Evolutionary conservation across 2,329 filamentous ascomycete genomes (phyloP).

Genomic region (Madurella mycetomatis): DNA sequence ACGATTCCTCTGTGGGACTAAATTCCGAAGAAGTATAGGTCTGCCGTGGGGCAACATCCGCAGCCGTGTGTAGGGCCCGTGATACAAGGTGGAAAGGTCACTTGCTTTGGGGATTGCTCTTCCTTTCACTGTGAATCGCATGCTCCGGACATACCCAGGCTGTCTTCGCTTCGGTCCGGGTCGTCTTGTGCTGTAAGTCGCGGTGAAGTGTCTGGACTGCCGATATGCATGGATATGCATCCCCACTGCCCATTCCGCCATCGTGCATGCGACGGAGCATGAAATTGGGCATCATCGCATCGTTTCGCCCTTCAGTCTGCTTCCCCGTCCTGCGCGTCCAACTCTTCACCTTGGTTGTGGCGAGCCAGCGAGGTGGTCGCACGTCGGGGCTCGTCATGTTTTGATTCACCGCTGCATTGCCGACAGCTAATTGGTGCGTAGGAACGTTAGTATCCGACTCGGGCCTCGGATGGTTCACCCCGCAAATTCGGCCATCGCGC

Average conservation of each 20-base stretch:
- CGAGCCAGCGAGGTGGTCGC: slow-evolving; percentile 20
- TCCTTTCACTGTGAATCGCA: background rate
- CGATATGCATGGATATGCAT: slow-evolving; percentile 16
- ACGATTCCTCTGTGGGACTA: background rate
- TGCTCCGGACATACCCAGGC: background rate
- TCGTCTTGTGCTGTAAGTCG: background rate
- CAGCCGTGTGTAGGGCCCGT: slow-evolving; percentile 11
- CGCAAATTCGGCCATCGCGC: background rate
- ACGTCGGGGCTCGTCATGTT: slow-evolving; percentile 13
- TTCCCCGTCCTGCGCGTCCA: background rate
- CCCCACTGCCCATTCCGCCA: slow-evolving; percentile 10
- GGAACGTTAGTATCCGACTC: slow-evolving; percentile 14
- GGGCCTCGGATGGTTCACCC: slow-evolving; percentile 8
- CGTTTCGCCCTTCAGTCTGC: slow-evolving; percentile 11
- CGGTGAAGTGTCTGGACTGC: background rate
- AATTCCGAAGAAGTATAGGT: background rate
- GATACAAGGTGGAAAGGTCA: background rate
- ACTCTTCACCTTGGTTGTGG: slow-evolving; percentile 16
- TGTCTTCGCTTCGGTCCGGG: background rate
- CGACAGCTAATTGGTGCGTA: slow-evolving; percentile 8
- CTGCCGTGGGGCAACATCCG: slow-evolving; percentile 12
- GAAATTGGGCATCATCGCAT: slow-evolving; percentile 26
- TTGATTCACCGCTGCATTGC: slow-evolving; percentile 18
- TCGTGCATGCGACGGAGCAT: slow-evolving; percentile 12
- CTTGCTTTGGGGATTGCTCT: background rate